phyloP scores from a whole-genome alignment of 805 yeast species.

The Yamadazyma laniorum region DNA sequence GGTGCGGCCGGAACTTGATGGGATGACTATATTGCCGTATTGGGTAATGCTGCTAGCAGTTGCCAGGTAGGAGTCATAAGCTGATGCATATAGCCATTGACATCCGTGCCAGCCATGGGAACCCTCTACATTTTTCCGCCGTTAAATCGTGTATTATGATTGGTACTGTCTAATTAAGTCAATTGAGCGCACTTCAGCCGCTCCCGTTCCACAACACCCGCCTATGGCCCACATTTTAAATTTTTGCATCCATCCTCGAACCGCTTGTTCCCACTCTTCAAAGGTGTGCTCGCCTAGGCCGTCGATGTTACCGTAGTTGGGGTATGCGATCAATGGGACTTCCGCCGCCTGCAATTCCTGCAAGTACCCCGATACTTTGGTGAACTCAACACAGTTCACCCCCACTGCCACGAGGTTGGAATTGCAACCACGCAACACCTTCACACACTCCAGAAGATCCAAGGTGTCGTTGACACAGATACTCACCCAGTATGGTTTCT shows the following conservation, averaged over 20 bases:
- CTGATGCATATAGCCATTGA: too few species aligned
- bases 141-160: too few species aligned
- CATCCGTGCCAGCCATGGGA: too few species aligned
- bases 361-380: conserved; percentile 39
- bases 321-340: conserved; percentile 57
- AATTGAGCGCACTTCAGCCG: neutral
- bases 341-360: conserved; percentile 12
- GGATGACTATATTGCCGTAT: too few species aligned
- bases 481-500: conserved; percentile 48
- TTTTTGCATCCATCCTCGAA: conserved; percentile 2
- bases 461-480: conserved; percentile 24
- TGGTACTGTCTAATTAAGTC: too few species aligned
- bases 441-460: conserved; percentile 1
- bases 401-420: conserved; percentile 53
- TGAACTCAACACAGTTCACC: conserved; percentile 62
- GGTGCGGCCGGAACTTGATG: too few species aligned
- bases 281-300: conserved; percentile 22
- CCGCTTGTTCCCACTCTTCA: neutral
- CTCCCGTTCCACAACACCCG: conserved; percentile 2
- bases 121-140: too few species aligned
- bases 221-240: neutral
- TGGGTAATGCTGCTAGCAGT: too few species aligned
- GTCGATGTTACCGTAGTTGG: conserved; percentile 64
- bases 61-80: too few species aligned
- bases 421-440: conserved; percentile 2